Evolutionary conservation across 2,329 filamentous ascomycete genomes (phyloP).

Genomic region (Aspergillus luchuensis): DNA sequence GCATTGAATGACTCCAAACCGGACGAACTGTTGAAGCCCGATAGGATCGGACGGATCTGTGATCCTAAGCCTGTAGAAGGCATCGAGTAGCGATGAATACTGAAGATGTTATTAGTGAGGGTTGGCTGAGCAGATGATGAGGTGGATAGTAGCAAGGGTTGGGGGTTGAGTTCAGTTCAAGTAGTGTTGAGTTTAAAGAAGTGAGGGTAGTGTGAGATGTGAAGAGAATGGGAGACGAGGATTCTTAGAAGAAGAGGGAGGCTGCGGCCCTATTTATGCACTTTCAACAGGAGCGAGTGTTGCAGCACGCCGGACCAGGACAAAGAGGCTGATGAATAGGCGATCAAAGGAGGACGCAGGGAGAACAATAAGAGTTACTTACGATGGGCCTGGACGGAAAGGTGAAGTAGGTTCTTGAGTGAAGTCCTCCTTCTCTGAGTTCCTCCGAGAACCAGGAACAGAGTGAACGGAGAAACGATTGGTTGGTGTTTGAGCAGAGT

Average conservation of each 20-base stretch:
- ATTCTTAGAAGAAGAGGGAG: too few relatives aligned
- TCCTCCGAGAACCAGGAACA: slow-evolving; percentile 80
- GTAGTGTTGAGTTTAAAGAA: too few relatives aligned
- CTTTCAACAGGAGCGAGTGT: not conserved
- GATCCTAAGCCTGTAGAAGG: slow-evolving; percentile 62
- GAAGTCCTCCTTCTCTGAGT: slow-evolving; percentile 87
- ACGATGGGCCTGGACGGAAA: slow-evolving; percentile 75
- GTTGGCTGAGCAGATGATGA: not conserved
- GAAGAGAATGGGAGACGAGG: too few relatives aligned
- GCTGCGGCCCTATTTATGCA: too few relatives aligned
- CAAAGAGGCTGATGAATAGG: not conserved
- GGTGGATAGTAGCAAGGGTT: not conserved
- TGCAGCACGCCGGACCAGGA: not conserved
- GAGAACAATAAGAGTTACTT: slow-evolving; percentile 53
- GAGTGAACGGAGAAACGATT: slow-evolving; percentile 78
- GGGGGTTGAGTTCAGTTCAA: not conserved
- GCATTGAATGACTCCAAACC: slow-evolving; percentile 82
- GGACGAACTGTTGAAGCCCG: slow-evolving; percentile 32
- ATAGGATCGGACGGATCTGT: slow-evolving; percentile 33
- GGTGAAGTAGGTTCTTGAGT: slow-evolving; percentile 62
- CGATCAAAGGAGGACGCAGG: not conserved
- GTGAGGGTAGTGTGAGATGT: too few relatives aligned
- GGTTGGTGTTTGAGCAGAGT: slow-evolving; percentile 53
- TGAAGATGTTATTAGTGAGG: slow-evolving; percentile 38
- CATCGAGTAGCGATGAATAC: slow-evolving; percentile 90